These are phyloP conservation scores for Dioszegia aurantiaca DNA, from an alignment of 768 basidiomycete species.

Conservation along the genomic window DNA sequence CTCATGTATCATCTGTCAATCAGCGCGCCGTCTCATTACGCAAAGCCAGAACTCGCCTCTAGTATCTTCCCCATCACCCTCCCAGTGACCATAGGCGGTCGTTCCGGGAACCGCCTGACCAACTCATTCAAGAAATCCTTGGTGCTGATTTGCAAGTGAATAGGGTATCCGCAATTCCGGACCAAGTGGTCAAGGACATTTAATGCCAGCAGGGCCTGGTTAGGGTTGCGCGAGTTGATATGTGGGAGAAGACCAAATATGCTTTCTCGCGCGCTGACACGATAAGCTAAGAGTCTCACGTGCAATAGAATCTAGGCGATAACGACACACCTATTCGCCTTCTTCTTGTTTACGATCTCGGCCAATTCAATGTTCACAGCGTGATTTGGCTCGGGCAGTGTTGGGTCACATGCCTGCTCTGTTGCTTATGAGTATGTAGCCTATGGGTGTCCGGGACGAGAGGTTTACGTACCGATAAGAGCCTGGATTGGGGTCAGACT, in stretches of 20 bases:
- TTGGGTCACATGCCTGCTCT: conserved; percentile 80
- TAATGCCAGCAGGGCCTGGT: conserved; percentile 81
- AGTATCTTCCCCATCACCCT: conserved; percentile 92
- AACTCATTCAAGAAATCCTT: conserved; percentile 99
- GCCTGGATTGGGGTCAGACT: conserved; percentile 47
- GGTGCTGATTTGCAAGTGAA: conserved; percentile 93
- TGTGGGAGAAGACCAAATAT: conserved; percentile 77
- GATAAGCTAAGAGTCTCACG: conserved; percentile 7
- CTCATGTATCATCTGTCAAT: conserved; percentile 66
- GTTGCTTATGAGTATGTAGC: background rate
- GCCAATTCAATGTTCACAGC: conserved; percentile 88
- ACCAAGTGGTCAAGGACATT: conserved; percentile 58
- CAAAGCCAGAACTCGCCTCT: conserved; percentile 56
- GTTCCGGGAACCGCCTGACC: conserved; percentile 94
- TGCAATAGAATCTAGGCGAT: too few species aligned
- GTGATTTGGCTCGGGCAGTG: conserved; percentile 83
- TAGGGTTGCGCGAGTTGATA: conserved; percentile 89
- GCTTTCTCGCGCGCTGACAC: conserved; percentile 80
- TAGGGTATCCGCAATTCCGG: conserved; percentile 92
- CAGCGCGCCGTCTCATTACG: background rate
- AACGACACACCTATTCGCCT: conserved; percentile 76
- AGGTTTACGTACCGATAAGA: conserved; percentile 42
- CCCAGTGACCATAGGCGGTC: conserved; percentile 90
- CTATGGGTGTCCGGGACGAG: background rate
- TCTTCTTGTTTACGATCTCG: conserved; percentile 88